Conservation (phyloP, 257 asterid genomes). For the Craterostigma plantagineum region DNA sequence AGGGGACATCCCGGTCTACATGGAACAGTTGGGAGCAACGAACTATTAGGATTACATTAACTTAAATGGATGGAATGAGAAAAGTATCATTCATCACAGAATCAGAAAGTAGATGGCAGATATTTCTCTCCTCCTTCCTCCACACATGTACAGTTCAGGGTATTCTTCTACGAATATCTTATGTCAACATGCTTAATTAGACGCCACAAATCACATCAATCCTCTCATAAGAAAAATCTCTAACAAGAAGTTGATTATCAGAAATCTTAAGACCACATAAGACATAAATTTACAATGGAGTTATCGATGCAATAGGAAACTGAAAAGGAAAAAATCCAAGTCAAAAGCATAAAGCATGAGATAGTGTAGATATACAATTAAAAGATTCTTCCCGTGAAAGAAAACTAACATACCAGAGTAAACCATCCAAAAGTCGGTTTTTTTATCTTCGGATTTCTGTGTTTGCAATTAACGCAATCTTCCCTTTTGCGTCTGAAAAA, state of each 20-base stretch:
- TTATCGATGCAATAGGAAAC: no score
- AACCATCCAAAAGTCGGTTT: constrained; percentile 92
- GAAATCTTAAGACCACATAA: no score
- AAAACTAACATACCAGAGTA: constrained; percentile 35
- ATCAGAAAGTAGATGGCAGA: background rate
- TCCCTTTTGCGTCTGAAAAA: constrained; percentile 28
- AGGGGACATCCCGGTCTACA: constrained; percentile 25
- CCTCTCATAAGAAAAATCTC: no score
- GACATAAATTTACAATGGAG: no score
- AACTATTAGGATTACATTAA: constrained; percentile 2
- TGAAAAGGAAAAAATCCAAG: no score
- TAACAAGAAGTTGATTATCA: no score
- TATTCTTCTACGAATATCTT: no score
- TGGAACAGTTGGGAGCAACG: constrained; percentile 1
- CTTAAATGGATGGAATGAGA: background rate
- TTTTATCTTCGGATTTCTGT: constrained; percentile 36
- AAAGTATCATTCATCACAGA: background rate
- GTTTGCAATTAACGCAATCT: constrained; percentile 34
- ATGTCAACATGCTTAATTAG: no score
- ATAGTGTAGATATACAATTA: background rate
- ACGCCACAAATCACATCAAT: no score
- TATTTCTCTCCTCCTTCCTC: no score
- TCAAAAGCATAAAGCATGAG: background rate
- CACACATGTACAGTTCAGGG: no score
- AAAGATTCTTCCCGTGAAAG: background rate